phyloP scores from a whole-genome alignment of 805 yeast genomes.

The Zygosaccharomyces bailii region DNA sequence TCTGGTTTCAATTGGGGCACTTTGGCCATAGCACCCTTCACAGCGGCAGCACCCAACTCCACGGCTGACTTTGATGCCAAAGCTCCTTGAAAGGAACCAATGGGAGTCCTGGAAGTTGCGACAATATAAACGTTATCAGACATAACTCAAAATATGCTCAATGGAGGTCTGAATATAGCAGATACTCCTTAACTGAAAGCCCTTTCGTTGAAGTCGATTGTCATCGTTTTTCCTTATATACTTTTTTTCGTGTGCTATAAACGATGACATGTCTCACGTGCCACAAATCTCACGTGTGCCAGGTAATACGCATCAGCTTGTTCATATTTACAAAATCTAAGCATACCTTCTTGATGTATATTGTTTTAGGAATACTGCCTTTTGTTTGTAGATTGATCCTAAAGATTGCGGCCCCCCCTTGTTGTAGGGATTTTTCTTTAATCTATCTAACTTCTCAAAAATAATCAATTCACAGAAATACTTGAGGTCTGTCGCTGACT shows the following conservation, averaged over 20 bases:
- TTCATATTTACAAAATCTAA: background rate
- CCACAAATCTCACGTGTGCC: too few species aligned
- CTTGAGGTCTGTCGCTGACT: slow-evolving; percentile 68
- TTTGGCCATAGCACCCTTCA: slow-evolving; percentile 77
- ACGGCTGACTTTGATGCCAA: slow-evolving; percentile 70
- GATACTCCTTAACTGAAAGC: background rate
- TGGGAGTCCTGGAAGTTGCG: slow-evolving; percentile 88
- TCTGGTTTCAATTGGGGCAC: slow-evolving; percentile 73
- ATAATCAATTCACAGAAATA: slow-evolving; percentile 57
- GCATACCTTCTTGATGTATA: background rate
- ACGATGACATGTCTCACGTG: background rate
- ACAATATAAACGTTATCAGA: slow-evolving; percentile 75
- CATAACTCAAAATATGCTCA: slow-evolving; percentile 21
- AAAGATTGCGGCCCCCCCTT: slow-evolving; percentile 11
- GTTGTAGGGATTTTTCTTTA: slow-evolving; percentile 33
- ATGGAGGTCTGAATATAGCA: background rate
- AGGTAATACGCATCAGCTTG: too few species aligned
- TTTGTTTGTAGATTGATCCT: slow-evolving; percentile 8
- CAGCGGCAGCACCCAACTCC: slow-evolving; percentile 91
- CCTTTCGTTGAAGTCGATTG: background rate
- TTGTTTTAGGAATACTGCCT: slow-evolving; percentile 2
- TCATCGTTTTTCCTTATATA: background rate
- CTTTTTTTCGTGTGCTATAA: slow-evolving; percentile 3
- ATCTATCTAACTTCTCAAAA: slow-evolving; percentile 37
- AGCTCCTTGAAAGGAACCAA: slow-evolving; percentile 89